A percentile compares a stretch with the other conserved stretches of the same genome.
Evolutionary conservation across 2,329 filamentous ascomycete species (phyloP).

Genomic region (Paecilomyces formosus): DNA sequence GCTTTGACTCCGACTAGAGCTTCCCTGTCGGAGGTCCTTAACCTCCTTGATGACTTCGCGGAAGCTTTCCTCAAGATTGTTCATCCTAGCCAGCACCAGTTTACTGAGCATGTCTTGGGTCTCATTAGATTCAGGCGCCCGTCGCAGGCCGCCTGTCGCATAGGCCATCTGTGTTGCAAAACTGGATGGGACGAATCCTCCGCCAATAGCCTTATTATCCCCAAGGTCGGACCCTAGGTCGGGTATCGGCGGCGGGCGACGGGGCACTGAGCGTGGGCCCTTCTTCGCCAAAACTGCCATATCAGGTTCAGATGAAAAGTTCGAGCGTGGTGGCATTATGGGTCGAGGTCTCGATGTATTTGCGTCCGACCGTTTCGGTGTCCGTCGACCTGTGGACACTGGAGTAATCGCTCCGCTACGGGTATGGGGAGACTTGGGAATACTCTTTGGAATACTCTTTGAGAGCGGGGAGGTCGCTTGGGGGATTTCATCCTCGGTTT

Average conservation of each 20-base stretch:
- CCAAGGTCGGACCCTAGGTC: conserved; percentile 68
- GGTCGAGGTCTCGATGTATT: conserved; percentile 46
- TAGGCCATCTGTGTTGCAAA: conserved; percentile 77
- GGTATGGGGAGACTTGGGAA: not conserved
- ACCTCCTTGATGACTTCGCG: conserved; percentile 79
- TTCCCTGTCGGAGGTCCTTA: conserved; percentile 50
- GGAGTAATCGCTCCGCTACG: conserved; percentile 32
- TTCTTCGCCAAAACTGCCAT: conserved; percentile 48
- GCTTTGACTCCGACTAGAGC: conserved; percentile 22
- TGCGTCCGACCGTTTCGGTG: conserved; percentile 33
- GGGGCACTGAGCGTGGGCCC: conserved; percentile 19
- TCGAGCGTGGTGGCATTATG: conserved; percentile 45
- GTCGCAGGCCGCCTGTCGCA: conserved; percentile 56
- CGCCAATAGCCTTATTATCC: conserved; percentile 53
- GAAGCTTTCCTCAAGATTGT: conserved; percentile 85
- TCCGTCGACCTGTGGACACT: conserved; percentile 28
- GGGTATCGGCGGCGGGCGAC: conserved; percentile 57
- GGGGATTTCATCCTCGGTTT: conserved; percentile 24
- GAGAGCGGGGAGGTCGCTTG: not conserved
- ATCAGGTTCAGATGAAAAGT: conserved; percentile 51
- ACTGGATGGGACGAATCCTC: conserved; percentile 61
- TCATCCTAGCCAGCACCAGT: conserved; percentile 83
- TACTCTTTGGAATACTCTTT: not conserved
- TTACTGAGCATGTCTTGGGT: conserved; percentile 68
- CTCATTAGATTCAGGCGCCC: conserved; percentile 35